Conservation (phyloP, 139 green algal genomes). For the Gonium pectorale region DNA sequence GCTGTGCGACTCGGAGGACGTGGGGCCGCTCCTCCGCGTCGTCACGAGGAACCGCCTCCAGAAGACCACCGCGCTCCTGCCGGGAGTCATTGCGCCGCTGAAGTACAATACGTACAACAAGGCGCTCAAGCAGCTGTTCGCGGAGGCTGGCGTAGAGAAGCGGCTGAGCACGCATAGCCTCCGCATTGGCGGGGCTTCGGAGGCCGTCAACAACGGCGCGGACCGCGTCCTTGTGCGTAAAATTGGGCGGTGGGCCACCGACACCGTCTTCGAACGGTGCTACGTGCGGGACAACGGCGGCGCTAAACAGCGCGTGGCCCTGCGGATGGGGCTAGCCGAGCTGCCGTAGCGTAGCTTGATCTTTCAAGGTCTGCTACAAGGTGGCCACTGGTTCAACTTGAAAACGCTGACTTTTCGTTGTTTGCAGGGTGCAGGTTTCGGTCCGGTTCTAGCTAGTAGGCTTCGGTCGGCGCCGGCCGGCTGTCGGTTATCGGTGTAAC, state of each 20-base stretch:
- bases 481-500: too few species aligned
- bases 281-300: not conserved
- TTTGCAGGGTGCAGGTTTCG: too few species aligned
- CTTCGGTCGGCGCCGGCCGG: too few species aligned
- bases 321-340: too few species aligned
- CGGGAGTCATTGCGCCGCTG: not conserved
- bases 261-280: not conserved
- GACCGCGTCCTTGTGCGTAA: not conserved
- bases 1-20: not conserved
- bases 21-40: not conserved
- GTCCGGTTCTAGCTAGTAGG: too few species aligned
- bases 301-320: not conserved
- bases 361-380: not conserved
- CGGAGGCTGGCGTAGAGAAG: not conserved
- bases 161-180: not conserved
- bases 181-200: not conserved
- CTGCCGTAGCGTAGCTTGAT: too few species aligned
- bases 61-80: not conserved
- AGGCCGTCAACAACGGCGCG: not conserved
- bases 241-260: not conserved
- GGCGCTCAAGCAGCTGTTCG: not conserved
- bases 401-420: too few species aligned
- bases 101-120: not conserved
- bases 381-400: too few species aligned
- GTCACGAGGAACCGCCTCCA: not conserved